Evolutionary conservation across 225 moss, liverwort and hornwort species (phyloP).

Genomic region (Antitrichia curtipendula): DNA sequence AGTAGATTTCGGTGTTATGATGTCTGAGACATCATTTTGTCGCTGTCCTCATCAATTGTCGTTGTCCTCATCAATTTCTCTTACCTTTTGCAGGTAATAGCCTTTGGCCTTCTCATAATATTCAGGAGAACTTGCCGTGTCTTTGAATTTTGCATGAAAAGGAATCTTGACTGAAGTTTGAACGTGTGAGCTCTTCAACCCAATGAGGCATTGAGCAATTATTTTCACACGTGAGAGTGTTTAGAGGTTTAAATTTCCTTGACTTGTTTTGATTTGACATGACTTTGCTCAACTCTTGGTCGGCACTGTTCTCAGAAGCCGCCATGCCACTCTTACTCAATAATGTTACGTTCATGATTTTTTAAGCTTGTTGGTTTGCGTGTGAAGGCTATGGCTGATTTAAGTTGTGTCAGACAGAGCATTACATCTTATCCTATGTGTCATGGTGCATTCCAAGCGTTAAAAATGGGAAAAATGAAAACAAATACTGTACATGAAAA

Average conservation of each 20-base stretch:
- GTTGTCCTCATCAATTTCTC: slow-evolving; percentile 63
- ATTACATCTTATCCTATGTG: background rate
- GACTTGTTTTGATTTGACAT: background rate
- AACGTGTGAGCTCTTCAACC: background rate
- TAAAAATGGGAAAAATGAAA: background rate
- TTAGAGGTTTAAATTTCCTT: background rate
- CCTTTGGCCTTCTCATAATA: background rate
- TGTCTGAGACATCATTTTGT: slow-evolving; percentile 62
- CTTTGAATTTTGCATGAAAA: background rate
- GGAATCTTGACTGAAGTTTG: background rate
- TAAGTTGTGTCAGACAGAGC: background rate
- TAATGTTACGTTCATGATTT: background rate
- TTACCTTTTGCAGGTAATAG: slow-evolving; percentile 49
- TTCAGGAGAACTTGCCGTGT: background rate
- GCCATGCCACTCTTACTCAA: background rate
- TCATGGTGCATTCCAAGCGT: background rate
- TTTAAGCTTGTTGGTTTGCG: background rate
- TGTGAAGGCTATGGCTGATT: background rate
- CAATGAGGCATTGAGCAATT: background rate
- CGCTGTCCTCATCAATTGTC: no score
- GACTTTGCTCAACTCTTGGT: background rate
- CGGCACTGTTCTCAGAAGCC: background rate
- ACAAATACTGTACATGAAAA: background rate
- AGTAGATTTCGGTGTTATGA: slow-evolving; percentile 70
- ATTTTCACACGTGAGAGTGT: background rate